A percentile compares a stretch with the other conserved stretches of the same genome.
Conservation (phyloP, 2,329 filamentous ascomycete species). For the Orbilia blumenaviensis region DNA sequence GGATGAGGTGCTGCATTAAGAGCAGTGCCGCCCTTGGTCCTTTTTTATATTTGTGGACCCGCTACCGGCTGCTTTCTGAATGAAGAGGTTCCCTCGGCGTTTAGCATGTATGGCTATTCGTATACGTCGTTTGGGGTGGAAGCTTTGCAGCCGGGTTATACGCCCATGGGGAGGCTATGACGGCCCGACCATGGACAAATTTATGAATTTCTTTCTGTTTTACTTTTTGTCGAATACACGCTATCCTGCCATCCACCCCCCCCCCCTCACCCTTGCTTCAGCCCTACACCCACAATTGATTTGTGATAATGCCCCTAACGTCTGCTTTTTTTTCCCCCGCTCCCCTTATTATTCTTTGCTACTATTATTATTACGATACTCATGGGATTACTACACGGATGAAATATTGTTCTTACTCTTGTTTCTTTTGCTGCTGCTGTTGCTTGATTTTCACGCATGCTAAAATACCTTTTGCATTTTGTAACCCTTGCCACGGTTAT, state of each 20-base stretch:
- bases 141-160: not conserved
- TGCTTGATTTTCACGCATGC: not conserved
- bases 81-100: not conserved
- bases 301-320: constrained; percentile 42
- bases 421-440: too few species aligned
- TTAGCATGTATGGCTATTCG: too few species aligned
- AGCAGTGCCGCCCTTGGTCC: not conserved
- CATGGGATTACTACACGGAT: constrained; percentile 46
- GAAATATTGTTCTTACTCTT: constrained; percentile 24
- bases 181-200: not conserved
- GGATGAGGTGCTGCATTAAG: not conserved
- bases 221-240: not conserved
- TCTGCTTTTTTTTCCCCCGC: not conserved
- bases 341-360: constrained; percentile 20
- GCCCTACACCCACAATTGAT: constrained; percentile 42
- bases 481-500: too few species aligned
- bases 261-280: not conserved
- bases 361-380: constrained; percentile 42
- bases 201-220: not conserved
- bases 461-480: constrained; percentile 31
- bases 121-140: not conserved
- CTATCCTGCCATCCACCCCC: not conserved
- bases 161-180: not conserved
- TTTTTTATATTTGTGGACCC: not conserved
- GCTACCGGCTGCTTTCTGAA: not conserved